Percentiles rank a stretch among this genome's conserved stretches.
These are phyloP conservation scores for Gentiana macrophylla DNA, from an alignment of 257 asterid species.

Conservation along the genomic window DNA sequence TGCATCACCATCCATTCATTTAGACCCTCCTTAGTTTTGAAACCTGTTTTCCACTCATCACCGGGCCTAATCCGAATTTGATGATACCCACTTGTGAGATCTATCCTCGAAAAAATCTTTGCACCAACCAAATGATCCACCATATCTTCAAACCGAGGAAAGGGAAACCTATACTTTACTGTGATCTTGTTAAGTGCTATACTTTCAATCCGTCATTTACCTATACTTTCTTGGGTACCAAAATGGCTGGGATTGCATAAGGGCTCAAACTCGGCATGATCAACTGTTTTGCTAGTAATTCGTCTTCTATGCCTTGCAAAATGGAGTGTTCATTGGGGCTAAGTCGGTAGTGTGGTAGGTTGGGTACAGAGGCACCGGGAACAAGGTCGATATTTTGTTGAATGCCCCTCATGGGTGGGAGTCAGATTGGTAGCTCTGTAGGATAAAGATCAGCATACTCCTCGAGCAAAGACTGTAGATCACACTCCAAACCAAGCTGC, in stretches of 20 bases:
- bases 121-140: too few relatives aligned
- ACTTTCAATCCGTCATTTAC: neutral
- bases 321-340: neutral
- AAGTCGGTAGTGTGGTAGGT: neutral
- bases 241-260: neutral
- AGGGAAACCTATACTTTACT: neutral
- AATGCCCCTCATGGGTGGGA: neutral
- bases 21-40: neutral
- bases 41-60: slow-evolving; percentile 5
- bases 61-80: neutral
- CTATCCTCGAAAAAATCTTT: neutral
- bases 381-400: neutral
- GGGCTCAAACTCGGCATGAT: neutral
- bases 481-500: too few relatives aligned
- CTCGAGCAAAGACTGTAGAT: neutral
- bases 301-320: neutral
- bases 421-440: neutral
- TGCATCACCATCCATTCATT: neutral
- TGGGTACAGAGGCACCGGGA: neutral
- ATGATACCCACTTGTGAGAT: slow-evolving; percentile 2
- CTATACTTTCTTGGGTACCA: neutral
- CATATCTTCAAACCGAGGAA: neutral
- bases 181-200: neutral
- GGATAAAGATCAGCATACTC: neutral
- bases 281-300: neutral